Conservation (phyloP, 495 filamentous ascomycete genomes). For the Penicillium verhagenii region DNA sequence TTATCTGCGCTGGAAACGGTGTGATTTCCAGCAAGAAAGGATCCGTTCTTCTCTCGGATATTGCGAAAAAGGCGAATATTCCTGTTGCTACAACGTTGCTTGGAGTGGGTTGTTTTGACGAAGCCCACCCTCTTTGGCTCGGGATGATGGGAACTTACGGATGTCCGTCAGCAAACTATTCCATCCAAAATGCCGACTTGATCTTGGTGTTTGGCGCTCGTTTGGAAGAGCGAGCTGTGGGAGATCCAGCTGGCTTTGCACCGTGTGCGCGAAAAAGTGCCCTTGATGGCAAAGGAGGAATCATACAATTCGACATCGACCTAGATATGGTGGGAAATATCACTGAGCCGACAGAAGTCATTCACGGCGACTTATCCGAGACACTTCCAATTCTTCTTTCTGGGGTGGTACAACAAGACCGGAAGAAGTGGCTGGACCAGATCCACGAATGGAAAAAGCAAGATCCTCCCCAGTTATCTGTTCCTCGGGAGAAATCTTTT, state of each 20-base stretch:
- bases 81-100: slow-evolving; percentile 67
- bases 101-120: slow-evolving; percentile 61
- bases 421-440: slow-evolving; percentile 84
- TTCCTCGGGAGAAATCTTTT: slow-evolving; percentile 45
- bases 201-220: slow-evolving; percentile 61
- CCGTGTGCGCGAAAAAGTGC: slow-evolving; percentile 58
- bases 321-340: slow-evolving; percentile 67
- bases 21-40: slow-evolving; percentile 51
- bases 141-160: slow-evolving; percentile 68
- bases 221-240: slow-evolving; percentile 62
- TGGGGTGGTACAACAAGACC: slow-evolving; percentile 54
- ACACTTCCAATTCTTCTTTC: slow-evolving; percentile 77
- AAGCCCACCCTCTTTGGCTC: slow-evolving; percentile 55
- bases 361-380: slow-evolving; percentile 58
- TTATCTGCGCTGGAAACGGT: slow-evolving; percentile 61
- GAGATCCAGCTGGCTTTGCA: slow-evolving; percentile 53
- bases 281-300: slow-evolving; percentile 54
- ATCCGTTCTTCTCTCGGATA: slow-evolving; percentile 51
- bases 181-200: slow-evolving; percentile 64
- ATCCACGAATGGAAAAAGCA: slow-evolving; percentile 86
- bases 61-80: slow-evolving; percentile 57
- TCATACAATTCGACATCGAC: slow-evolving; percentile 64
- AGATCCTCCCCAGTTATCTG: slow-evolving; percentile 58
- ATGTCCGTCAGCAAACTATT: slow-evolving; percentile 62
- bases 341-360: slow-evolving; percentile 57